phyloP scores from a whole-genome alignment of 805 yeast species.

The Ogataea thermomethanolica region DNA sequence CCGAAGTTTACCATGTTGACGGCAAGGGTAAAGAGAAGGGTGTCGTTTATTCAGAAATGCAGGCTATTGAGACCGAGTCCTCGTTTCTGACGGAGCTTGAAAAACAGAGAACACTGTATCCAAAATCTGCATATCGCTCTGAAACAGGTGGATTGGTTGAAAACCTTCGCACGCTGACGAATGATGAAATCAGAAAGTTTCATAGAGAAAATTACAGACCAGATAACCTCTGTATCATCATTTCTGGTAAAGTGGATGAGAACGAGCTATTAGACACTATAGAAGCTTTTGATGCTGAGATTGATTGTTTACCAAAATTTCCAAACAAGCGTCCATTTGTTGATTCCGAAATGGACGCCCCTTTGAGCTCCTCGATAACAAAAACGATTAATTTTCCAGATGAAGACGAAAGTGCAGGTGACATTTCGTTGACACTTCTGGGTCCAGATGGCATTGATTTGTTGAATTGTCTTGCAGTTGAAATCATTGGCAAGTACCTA shows the following conservation, averaged over 20 bases:
- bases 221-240: slow-evolving; percentile 75
- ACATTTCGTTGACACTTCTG: slow-evolving; percentile 68
- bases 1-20: slow-evolving; percentile 94
- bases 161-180: slow-evolving; percentile 69
- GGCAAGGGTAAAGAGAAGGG: slow-evolving; percentile 91
- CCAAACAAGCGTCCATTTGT: slow-evolving; percentile 70
- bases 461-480: slow-evolving; percentile 62
- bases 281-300: slow-evolving; percentile 55
- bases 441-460: slow-evolving; percentile 64
- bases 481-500: slow-evolving; percentile 67
- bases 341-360: slow-evolving; percentile 54
- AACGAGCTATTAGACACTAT: slow-evolving; percentile 60
- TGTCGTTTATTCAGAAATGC: slow-evolving; percentile 97
- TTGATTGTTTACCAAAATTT: slow-evolving; percentile 41
- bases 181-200: slow-evolving; percentile 70
- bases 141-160: slow-evolving; percentile 91
- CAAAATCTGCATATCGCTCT: slow-evolving; percentile 76
- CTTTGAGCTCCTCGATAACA: slow-evolving; percentile 36
- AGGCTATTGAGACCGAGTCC: slow-evolving; percentile 78
- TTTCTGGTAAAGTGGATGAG: slow-evolving; percentile 84
- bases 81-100: slow-evolving; percentile 62
- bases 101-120: slow-evolving; percentile 54
- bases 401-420: slow-evolving; percentile 80
- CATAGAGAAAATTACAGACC: slow-evolving; percentile 74
- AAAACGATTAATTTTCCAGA: slow-evolving; percentile 79